Evolutionary conservation across 2,329 filamentous ascomycete genomes (phyloP), one percentile per base, ranked within the genome.

Genomic region (Verticillium albo-atrum): DNA sequence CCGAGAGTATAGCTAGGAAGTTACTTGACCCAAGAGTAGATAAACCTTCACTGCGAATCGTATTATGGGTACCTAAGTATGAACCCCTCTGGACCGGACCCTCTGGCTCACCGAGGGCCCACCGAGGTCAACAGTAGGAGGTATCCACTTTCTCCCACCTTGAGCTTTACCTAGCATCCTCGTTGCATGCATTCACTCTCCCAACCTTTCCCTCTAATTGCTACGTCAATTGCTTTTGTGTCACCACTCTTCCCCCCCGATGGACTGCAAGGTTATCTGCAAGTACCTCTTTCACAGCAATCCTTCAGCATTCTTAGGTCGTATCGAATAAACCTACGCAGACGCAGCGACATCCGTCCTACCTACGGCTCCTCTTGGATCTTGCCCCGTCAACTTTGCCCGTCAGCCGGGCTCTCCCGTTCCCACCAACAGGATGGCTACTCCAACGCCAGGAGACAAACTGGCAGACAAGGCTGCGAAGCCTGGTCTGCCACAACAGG

Each of bases 401-500:
- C 9, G 20, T 23, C 20, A 20, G 9, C 42, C 9, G 10, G 2
- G 3, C 42, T 3, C n/a, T 20, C 20, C 20, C n/a, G n/a, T 4
- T 10, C 17, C 2, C 9, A 47, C 42, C 1, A 47, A n/a, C n/a
- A 30, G 4, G 20, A 53, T 53, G 51, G 51, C 51, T 6, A 53
- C 51, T 7, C 51, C 51, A 9, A 53, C 51, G 51, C 26, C 51
- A 53, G 27, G 27, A 5, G 25, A 53, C 14, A 25, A 25, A 20
- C 6, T 51, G 47, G 25, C 20, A 27, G 20, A 51, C 51, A 53
- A 53, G 25, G 51, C 26, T 30, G 14, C 51, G 27, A 27, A 75
- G 75, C 28, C 73, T 75, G 37, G 78, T 77, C 5, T 47, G 42
- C 42, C 42, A 12, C 42, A 47, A 3, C 79, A 81, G 69, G 79